phyloP scores from a whole-genome alignment of 2,329 filamentous ascomycete genomes.

The Xylaria sp. region DNA sequence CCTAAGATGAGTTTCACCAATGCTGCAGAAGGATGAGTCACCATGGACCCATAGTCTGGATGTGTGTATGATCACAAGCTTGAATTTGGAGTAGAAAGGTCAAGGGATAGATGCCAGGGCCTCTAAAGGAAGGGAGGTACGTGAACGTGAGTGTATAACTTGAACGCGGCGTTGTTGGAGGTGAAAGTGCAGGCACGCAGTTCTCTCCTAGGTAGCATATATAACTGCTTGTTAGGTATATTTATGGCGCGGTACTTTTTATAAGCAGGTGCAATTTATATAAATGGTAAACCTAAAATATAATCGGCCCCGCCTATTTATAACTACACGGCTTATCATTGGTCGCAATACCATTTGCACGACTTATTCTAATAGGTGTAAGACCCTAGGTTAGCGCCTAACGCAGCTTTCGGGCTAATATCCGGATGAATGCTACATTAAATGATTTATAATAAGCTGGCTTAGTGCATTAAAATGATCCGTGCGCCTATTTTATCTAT shows the following conservation, averaged over 20 bases:
- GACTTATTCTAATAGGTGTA: slow-evolving; percentile 2
- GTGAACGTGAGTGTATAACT: background rate
- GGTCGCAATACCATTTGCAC: background rate
- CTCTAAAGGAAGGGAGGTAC: background rate
- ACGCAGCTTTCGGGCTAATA: slow-evolving; percentile 19
- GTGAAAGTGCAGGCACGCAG: too few species aligned
- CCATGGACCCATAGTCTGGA: background rate
- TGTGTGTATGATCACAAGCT: background rate
- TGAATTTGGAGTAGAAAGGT: background rate
- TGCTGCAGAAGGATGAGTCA: background rate
- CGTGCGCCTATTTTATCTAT: background rate
- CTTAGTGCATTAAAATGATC: background rate
- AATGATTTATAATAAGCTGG: background rate
- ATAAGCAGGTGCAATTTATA: slow-evolving; percentile 31
- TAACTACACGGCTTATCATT: slow-evolving; percentile 5
- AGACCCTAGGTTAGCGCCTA: background rate
- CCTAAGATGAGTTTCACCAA: too few species aligned
- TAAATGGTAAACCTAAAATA: slow-evolving; percentile 20
- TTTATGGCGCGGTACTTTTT: slow-evolving; percentile 19
- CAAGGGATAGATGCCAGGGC: background rate
- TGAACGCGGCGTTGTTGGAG: too few species aligned
- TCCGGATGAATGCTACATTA: slow-evolving; percentile 23
- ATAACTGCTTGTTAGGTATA: background rate
- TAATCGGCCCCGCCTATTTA: slow-evolving; percentile 19
- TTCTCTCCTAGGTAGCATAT: background rate